Percentiles rank a stretch among this genome's conserved stretches.
Conservation (phyloP, 306 rosid genomes). For the Lathyrus sativus region DNA sequence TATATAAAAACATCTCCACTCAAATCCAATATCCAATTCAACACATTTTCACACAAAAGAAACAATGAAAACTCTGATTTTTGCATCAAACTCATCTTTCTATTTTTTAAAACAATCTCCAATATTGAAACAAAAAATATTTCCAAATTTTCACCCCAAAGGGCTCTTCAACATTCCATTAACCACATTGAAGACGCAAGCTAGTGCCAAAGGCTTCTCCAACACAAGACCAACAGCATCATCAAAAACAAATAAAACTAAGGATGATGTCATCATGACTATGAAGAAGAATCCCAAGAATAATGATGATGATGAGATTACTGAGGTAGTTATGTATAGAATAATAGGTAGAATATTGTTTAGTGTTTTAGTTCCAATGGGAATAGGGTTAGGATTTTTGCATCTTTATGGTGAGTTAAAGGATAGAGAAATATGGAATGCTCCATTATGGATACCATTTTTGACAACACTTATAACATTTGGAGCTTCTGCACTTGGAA, state of each 20-base stretch:
- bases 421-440: slow-evolving; percentile 55
- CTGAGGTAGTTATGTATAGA: slow-evolving; percentile 60
- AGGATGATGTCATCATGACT: background rate
- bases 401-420: slow-evolving; percentile 52
- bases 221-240: slow-evolving; percentile 21
- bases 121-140: slow-evolving; percentile 32
- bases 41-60: background rate
- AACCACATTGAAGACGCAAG: slow-evolving; percentile 37
- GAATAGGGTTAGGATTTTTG: slow-evolving; percentile 59
- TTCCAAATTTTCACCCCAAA: slow-evolving; percentile 36
- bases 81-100: slow-evolving; percentile 45
- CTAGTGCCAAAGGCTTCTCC: slow-evolving; percentile 69
- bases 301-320: slow-evolving; percentile 56
- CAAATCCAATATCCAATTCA: slow-evolving; percentile 1
- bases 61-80: slow-evolving; percentile 64
- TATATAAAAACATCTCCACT: slow-evolving; percentile 37
- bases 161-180: background rate
- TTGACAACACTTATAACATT: slow-evolving; percentile 57
- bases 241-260: slow-evolving; percentile 2
- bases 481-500: slow-evolving; percentile 72
- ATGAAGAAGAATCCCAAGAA: slow-evolving; percentile 40
- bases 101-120: slow-evolving; percentile 34
- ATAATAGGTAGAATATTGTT: slow-evolving; percentile 60
- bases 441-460: slow-evolving; percentile 76
- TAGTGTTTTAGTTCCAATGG: slow-evolving; percentile 71